Conservation (phyloP, 1,139 yeast genomes). For the Suhomyces terraborum region DNA sequence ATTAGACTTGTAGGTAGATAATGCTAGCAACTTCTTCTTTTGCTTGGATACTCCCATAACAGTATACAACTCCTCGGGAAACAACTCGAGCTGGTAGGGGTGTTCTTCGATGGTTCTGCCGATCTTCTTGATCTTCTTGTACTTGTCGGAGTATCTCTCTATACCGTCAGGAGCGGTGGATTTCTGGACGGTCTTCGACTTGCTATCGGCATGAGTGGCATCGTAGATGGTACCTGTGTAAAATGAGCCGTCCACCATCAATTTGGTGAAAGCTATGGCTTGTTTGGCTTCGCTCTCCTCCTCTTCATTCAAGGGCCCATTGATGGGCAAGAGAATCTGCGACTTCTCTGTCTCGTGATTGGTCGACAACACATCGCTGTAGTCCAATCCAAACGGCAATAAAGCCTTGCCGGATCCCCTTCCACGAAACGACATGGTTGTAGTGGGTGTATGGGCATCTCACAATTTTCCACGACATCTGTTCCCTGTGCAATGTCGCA, state of each 20-base stretch:
- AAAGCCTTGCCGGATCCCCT: constrained; percentile 30
- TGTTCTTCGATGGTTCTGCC: constrained; percentile 81
- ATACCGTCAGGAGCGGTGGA: constrained; percentile 52
- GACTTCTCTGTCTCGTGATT: constrained; percentile 39
- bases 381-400: constrained; percentile 71
- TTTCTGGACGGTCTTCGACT: constrained; percentile 14
- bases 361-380: constrained; percentile 52
- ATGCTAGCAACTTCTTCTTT: constrained; percentile 52
- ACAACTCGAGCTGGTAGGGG: constrained; percentile 70
- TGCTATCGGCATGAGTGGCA: constrained; percentile 16
- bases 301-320: constrained; percentile 55
- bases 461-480: constrained; percentile 3
- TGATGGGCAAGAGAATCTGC: constrained; percentile 60
- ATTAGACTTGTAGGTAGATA: constrained; percentile 50
- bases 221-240: constrained; percentile 59
- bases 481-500: too few species aligned
- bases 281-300: constrained; percentile 70
- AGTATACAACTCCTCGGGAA: constrained; percentile 77
- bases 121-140: constrained; percentile 69
- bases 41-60: constrained; percentile 71
- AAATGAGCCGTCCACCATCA: constrained; percentile 75
- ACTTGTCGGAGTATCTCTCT: constrained; percentile 72
- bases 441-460: constrained; percentile 2
- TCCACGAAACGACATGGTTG: constrained; percentile 20
- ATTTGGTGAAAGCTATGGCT: constrained; percentile 56